phyloP scores from a whole-genome alignment of 2,329 filamentous ascomycete species.

The Paecilomyces variotii region DNA sequence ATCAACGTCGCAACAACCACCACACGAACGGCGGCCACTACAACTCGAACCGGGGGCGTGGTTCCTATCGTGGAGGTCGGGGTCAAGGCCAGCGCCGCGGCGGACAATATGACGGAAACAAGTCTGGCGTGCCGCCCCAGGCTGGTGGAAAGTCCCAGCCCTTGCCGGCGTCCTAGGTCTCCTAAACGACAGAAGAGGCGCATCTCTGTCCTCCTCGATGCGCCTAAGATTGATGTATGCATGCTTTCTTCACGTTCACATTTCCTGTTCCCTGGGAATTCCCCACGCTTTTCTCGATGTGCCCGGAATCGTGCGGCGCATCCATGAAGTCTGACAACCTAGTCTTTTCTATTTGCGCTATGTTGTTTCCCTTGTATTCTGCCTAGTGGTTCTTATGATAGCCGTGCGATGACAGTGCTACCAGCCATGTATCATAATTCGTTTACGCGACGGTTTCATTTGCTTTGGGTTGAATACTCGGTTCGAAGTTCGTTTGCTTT shows the following conservation, averaged over 20 bases:
- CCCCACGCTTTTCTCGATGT: neutral
- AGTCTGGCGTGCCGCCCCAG: slow-evolving; percentile 19
- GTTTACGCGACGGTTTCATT: neutral
- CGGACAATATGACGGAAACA: slow-evolving; percentile 24
- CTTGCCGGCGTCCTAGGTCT: slow-evolving; percentile 20
- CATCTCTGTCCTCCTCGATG: neutral
- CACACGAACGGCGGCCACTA: slow-evolving; percentile 30
- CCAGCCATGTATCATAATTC: slow-evolving; percentile 3
- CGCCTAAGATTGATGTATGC: neutral
- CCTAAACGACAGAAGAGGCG: neutral
- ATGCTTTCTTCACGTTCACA: neutral
- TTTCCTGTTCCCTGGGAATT: neutral
- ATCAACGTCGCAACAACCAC: slow-evolving; percentile 26
- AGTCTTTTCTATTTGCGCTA: neutral
- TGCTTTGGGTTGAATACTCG: neutral
- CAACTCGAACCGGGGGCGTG: slow-evolving; percentile 29
- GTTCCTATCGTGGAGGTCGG: slow-evolving; percentile 36
- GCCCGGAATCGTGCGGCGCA: neutral
- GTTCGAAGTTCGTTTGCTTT: neutral
- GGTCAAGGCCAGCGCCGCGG: slow-evolving; percentile 36
- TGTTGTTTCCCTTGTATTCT: neutral
- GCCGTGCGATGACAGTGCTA: neutral
- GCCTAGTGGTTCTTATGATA: neutral
- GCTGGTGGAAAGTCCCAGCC: slow-evolving; percentile 21
- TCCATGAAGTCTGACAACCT: neutral